Conservation (phyloP, 805 yeast genomes). For the Starmerella sirachaensis region DNA sequence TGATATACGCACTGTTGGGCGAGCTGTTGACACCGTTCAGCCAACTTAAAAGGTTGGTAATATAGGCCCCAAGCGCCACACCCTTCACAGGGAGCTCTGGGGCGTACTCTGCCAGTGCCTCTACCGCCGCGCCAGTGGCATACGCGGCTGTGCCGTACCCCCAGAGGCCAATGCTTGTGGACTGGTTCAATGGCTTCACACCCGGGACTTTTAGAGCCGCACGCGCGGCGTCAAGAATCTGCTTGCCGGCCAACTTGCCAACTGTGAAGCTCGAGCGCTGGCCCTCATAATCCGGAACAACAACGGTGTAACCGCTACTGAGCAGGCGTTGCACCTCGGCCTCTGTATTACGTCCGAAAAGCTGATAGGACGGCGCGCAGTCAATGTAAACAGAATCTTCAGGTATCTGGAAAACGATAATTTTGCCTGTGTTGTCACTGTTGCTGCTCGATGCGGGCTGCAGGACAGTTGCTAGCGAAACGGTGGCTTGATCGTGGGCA, state of each 20-base stretch:
- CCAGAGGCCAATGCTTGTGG: conserved; percentile 20
- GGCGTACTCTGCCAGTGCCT: conserved; percentile 19
- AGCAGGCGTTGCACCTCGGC: conserved; percentile 18
- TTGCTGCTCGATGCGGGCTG: conserved; percentile 21
- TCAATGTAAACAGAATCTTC: conserved; percentile 21
- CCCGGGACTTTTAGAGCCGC: conserved; percentile 19
- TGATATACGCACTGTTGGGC: conserved; percentile 21
- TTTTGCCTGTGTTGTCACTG: conserved; percentile 2
- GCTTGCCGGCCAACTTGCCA: conserved; percentile 22
- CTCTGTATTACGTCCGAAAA: conserved; percentile 10
- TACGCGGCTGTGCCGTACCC: conserved; percentile 25
- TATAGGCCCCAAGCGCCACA: conserved; percentile 22
- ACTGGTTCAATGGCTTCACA: conserved; percentile 12
- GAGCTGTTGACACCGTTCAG: conserved; percentile 17
- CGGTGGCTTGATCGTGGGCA: conserved; percentile 22
- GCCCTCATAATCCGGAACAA: conserved; percentile 25
- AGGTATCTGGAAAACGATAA: conserved; percentile 21
- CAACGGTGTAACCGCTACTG: conserved; percentile 18
- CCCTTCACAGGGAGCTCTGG: conserved; percentile 22
- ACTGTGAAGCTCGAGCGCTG: conserved; percentile 19
- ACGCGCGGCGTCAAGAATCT: conserved; percentile 24
- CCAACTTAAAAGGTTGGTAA: conserved; percentile 20
- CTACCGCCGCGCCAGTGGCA: conserved; percentile 24
- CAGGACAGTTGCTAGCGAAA: conserved; percentile 25
- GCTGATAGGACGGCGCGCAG: conserved; percentile 22